Evolutionary conservation across 73 alveolate genomes (phyloP), one percentile per base, ranked within the genome.

Genomic region (Strombidium stylifer): DNA sequence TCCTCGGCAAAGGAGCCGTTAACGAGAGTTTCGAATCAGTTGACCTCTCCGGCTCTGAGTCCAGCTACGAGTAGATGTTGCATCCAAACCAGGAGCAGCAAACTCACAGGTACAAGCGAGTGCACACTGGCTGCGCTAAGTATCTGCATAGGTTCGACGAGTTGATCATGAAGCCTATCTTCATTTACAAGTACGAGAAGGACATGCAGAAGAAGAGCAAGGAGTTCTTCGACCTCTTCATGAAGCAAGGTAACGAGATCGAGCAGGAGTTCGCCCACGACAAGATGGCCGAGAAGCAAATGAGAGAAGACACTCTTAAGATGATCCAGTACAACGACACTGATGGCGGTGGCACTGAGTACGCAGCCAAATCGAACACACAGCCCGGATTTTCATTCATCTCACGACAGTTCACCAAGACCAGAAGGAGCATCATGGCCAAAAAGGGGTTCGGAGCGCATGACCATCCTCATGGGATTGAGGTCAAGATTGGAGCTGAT

Each of bases 31-130:
- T n/a, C n/a, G n/a, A n/a, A n/a, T n/a, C n/a, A n/a, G 49, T 71
- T 0, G 56, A 56, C 21, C 85, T 57, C 34, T 75, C 85, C 20
- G 58, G 58, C 56, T 71, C 58, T 40, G 83, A 2, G 74, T 39
- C 0, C 34, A 16, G 19, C 53, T 31, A 24, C 2, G 42, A 12
- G 35, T 21, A 28, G 6, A 12, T 5, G 59, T 48, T 32, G 58
- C 49, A 23, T 6, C 6, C 20, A 16, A 19, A 31, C 11, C 20
- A 11, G 34, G 20, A 20, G 32, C 60, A 40, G 30, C n/a, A n/a
- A n/a, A n/a, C n/a, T n/a, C n/a, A n/a, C n/a, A n/a, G n/a, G n/a
- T n/a, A n/a, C n/a, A n/a, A n/a, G n/a, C n/a, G n/a, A n/a, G n/a
- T n/a, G n/a, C n/a, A n/a, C n/a, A n/a, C n/a, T n/a, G n/a, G n/a